A percentile compares a stretch with the other conserved stretches of the same genome.
These are phyloP conservation scores for Myxozyma kluyveri DNA, from an alignment of 805 yeast species.

Conservation along the genomic window DNA sequence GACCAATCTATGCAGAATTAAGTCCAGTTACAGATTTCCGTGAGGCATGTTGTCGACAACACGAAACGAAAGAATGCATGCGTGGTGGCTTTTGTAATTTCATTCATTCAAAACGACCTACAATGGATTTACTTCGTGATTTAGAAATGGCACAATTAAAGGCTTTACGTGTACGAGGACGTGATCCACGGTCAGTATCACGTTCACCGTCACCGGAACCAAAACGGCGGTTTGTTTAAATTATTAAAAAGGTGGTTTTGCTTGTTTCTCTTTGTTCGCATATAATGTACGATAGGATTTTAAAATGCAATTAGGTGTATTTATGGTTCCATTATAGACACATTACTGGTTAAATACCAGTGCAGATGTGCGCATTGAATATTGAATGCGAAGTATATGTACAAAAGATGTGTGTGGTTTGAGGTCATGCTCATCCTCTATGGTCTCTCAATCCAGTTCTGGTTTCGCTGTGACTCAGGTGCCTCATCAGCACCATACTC, in stretches of 20 bases:
- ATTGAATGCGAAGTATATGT: no score
- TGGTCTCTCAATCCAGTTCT: constrained; percentile 32
- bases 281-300: no score
- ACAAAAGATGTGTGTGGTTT: background rate
- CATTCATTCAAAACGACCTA: constrained; percentile 70
- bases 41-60: constrained; percentile 74
- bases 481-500: constrained; percentile 56
- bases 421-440: constrained; percentile 6
- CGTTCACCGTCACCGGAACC: constrained; percentile 33
- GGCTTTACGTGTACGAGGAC: constrained; percentile 22
- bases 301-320: background rate
- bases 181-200: constrained; percentile 25
- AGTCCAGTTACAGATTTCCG: constrained; percentile 68
- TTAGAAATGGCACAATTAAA: constrained; percentile 39
- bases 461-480: constrained; percentile 31
- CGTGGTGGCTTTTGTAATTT: constrained; percentile 84
- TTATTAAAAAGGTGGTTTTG: no score
- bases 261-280: no score
- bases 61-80: constrained; percentile 61
- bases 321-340: no score
- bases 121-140: constrained; percentile 43
- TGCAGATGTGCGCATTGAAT: background rate
- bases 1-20: constrained; percentile 77
- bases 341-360: background rate
- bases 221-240: constrained; percentile 19